Evolutionary conservation across 345 rosid genomes (phyloP).

Genomic region (Stellera chamaejasme): DNA sequence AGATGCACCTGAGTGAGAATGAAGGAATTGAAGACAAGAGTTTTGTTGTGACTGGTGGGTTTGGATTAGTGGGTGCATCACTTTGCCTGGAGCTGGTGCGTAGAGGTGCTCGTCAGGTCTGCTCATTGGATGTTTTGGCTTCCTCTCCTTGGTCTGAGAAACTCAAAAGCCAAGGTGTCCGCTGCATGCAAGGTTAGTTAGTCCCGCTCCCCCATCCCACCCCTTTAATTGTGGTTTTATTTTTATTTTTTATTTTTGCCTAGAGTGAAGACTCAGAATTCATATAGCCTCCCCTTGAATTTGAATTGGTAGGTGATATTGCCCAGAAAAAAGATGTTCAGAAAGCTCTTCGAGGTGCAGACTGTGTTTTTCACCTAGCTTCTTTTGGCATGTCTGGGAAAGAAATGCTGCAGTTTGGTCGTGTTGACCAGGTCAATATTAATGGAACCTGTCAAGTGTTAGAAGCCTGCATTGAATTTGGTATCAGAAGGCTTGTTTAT

Average conservation of each 20-base stretch:
- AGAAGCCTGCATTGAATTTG: slow-evolving; percentile 56
- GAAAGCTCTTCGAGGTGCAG: slow-evolving; percentile 52
- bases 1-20: slow-evolving; percentile 86
- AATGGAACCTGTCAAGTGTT: slow-evolving; percentile 73
- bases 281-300: too few relatives aligned
- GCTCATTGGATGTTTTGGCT: slow-evolving; percentile 60
- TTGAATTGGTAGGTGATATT: slow-evolving; percentile 48
- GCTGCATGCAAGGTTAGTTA: slow-evolving; percentile 65
- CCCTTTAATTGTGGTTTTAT: too few relatives aligned
- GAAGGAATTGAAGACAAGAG: slow-evolving; percentile 77
- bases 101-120: slow-evolving; percentile 81
- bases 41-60: slow-evolving; percentile 78
- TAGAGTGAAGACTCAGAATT: too few relatives aligned
- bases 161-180: slow-evolving; percentile 49
- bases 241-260: neutral
- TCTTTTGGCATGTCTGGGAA: slow-evolving; percentile 94
- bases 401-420: slow-evolving; percentile 84
- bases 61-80: slow-evolving; percentile 81
- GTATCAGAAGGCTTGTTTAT: slow-evolving; percentile 64
- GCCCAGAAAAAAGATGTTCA: slow-evolving; percentile 48
- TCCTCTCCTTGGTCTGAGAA: slow-evolving; percentile 61
- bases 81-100: slow-evolving; percentile 76
- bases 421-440: slow-evolving; percentile 75
- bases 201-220: too few relatives aligned
- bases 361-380: slow-evolving; percentile 86